These are phyloP conservation scores for Rhizomucor miehei DNA, from an alignment of 371 early-diverging fungal genomes.

Conservation along the genomic window DNA sequence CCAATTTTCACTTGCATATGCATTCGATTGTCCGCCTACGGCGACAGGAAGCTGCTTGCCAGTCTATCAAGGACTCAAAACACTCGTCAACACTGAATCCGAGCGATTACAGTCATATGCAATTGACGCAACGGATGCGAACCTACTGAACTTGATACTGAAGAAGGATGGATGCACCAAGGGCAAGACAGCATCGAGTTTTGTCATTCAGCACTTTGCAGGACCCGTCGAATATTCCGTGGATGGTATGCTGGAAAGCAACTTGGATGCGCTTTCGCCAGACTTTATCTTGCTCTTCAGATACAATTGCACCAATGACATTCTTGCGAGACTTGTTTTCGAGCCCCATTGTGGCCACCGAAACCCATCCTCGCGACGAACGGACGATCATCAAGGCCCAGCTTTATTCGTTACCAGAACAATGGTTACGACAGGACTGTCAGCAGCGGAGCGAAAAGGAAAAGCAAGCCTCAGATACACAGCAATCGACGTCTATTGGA, in stretches of 20 bases:
- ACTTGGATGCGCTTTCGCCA: constrained; percentile 70
- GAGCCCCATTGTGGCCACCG: constrained; percentile 75
- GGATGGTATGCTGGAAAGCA: constrained; percentile 69
- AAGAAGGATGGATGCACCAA: constrained; percentile 1
- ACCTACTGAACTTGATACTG: constrained; percentile 23
- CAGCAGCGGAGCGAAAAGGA: not conserved
- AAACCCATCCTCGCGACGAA: constrained; percentile 81
- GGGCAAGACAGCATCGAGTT: constrained; percentile 23
- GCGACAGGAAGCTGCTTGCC: constrained; percentile 4
- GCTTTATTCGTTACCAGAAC: constrained; percentile 16
- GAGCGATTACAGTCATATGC: constrained; percentile 34
- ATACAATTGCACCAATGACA: constrained; percentile 61
- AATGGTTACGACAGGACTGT: not conserved
- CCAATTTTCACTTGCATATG: constrained; percentile 29
- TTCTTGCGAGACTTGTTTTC: constrained; percentile 84
- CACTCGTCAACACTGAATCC: constrained; percentile 30
- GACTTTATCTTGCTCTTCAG: constrained; percentile 83
- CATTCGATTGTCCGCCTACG: constrained; percentile 1
- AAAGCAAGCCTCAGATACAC: not conserved
- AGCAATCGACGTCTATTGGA: not conserved
- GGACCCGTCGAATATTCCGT: constrained; percentile 68
- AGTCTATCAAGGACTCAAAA: constrained; percentile 10
- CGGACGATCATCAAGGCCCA: constrained; percentile 43
- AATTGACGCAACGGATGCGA: constrained; percentile 41
- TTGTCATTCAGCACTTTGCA: constrained; percentile 76